Conservation (phyloP, 2,329 filamentous ascomycete genomes). For the Hypoxylon sp. region DNA sequence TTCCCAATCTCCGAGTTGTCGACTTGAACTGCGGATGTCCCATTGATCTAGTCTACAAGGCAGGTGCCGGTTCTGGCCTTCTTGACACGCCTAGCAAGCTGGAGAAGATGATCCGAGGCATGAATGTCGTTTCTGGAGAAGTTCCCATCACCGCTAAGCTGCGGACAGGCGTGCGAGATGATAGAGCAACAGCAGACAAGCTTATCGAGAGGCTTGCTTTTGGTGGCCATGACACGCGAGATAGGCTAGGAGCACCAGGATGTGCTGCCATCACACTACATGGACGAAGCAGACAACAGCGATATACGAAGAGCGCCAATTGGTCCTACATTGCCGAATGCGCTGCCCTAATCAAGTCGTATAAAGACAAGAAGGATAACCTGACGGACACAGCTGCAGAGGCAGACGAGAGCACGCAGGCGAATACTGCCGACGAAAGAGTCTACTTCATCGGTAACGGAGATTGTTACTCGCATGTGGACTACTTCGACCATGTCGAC, state of each 20-base stretch:
- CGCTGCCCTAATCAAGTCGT: conserved; percentile 80
- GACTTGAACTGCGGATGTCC: conserved; percentile 98
- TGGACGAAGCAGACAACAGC: conserved; percentile 90
- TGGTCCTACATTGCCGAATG: conserved; percentile 95
- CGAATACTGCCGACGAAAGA: conserved; percentile 70
- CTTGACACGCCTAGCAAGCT: conserved; percentile 89
- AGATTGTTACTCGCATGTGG: conserved; percentile 91
- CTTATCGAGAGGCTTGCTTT: conserved; percentile 84
- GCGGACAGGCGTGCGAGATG: conserved; percentile 86
- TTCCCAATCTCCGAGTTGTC: conserved; percentile 86
- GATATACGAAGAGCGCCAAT: conserved; percentile 91
- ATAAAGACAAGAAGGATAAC: conserved; percentile 73
- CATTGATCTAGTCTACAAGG: conserved; percentile 90
- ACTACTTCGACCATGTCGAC: conserved; percentile 82
- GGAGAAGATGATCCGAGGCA: conserved; percentile 93
- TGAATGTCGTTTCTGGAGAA: conserved; percentile 91
- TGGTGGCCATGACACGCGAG: conserved; percentile 76
- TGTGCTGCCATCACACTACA: conserved; percentile 96
- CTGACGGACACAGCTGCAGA: conserved; percentile 80
- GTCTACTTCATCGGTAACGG: conserved; percentile 97
- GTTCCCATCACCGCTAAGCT: conserved; percentile 96
- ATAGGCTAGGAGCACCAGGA: conserved; percentile 77
- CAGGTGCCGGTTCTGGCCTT: conserved; percentile 88
- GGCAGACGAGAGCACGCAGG: conserved; percentile 76
- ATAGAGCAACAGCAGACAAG: conserved; percentile 79